Evolutionary conservation across 768 basidiomycete genomes (phyloP).

Genomic region (Pisolithus sp.): DNA sequence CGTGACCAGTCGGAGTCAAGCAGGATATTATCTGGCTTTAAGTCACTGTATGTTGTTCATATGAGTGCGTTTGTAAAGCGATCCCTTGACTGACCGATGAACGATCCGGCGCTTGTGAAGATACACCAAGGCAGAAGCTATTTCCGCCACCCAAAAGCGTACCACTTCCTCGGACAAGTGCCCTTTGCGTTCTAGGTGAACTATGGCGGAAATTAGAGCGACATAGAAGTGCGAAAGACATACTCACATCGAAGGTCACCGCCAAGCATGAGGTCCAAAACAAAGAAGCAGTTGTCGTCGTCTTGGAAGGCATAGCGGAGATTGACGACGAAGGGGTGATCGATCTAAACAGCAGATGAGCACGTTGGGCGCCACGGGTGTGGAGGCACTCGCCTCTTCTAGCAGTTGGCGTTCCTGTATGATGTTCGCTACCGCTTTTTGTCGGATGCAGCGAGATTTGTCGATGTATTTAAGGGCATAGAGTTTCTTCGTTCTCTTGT

Average conservation of each 20-base stretch:
- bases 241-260: constrained; percentile 86
- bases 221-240: background rate
- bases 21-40: constrained; percentile 97
- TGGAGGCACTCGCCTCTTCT: constrained; percentile 63
- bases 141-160: constrained; percentile 85
- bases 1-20: constrained; percentile 91
- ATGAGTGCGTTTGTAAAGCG: background rate
- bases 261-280: constrained; percentile 93
- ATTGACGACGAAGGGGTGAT: constrained; percentile 86
- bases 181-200: constrained; percentile 74
- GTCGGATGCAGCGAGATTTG: constrained; percentile 84
- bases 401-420: constrained; percentile 90
- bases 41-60: constrained; percentile 49
- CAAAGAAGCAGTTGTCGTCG: constrained; percentile 96
- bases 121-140: constrained; percentile 79
- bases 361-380: background rate
- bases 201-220: constrained; percentile 32
- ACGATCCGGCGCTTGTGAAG: constrained; percentile 90
- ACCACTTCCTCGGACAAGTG: constrained; percentile 66
- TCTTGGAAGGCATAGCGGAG: constrained; percentile 96
- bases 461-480: constrained; percentile 99
- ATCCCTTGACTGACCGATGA: constrained; percentile 62
- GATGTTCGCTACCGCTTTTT: constrained; percentile 87
- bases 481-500: constrained; percentile 86
- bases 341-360: constrained; percentile 45